Percentiles rank a stretch among this genome's conserved stretches.
Evolutionary conservation across 2,329 filamentous ascomycete species (phyloP).

Genomic region (Alternaria novae-zelandiae): DNA sequence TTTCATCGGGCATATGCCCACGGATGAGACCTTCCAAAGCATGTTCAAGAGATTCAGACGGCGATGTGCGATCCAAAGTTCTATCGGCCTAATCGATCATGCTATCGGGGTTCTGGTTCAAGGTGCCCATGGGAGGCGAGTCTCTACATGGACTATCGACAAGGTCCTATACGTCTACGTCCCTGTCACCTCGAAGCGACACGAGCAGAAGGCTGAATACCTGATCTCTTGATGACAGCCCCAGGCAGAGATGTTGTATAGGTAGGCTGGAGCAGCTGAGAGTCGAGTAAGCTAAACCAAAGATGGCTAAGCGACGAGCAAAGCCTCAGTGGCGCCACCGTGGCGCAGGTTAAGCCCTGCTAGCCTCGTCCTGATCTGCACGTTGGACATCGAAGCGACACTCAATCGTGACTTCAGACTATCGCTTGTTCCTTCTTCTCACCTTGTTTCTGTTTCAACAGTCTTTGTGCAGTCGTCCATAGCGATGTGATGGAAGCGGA

Average conservation of each 20-base stretch:
- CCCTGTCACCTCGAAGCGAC: neutral
- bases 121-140: neutral
- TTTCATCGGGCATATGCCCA: neutral
- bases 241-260: neutral
- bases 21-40: neutral
- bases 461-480: neutral
- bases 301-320: neutral
- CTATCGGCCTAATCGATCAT: neutral
- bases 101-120: neutral
- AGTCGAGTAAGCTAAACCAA: neutral
- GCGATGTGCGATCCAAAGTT: neutral
- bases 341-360: conserved; percentile 3
- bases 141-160: neutral
- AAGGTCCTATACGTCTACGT: neutral
- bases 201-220: neutral
- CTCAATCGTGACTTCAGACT: neutral
- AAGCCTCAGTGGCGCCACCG: neutral
- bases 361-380: neutral
- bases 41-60: neutral
- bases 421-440: neutral
- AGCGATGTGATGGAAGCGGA: neutral
- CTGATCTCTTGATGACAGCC: neutral
- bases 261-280: neutral
- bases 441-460: neutral
- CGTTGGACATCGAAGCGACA: neutral